These are phyloP conservation scores for Daphne laureola DNA, from an alignment of 441 rosid species.

Conservation along the genomic window DNA sequence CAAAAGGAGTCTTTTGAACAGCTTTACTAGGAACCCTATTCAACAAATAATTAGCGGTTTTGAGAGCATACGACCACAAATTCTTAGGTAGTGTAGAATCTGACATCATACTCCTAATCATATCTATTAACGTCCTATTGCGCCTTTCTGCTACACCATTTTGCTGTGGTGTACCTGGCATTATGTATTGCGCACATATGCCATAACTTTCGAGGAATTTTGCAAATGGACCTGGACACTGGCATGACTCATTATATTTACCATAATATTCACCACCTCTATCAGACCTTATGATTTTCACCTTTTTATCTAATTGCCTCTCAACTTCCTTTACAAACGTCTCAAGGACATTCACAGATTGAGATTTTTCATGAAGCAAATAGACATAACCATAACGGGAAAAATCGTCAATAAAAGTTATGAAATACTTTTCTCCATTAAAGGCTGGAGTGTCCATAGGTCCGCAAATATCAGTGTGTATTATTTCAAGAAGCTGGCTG, in stretches of 20 bases:
- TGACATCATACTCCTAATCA: conserved; percentile 1
- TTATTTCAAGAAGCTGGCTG: conserved; percentile 5
- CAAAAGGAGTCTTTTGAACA: too few relatives aligned
- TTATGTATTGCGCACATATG: neutral
- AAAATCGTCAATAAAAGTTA: conserved; percentile 12
- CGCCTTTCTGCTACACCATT: conserved; percentile 2
- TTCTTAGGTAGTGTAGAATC: neutral
- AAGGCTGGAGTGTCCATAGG: conserved; percentile 5
- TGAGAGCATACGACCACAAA: neutral
- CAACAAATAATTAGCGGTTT: neutral
- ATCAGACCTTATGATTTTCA: conserved; percentile 3
- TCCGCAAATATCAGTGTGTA: conserved; percentile 9
- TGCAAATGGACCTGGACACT: conserved; percentile 4
- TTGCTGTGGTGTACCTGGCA: conserved; percentile 1
- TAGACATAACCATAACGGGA: conserved; percentile 3
- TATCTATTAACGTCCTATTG: conserved; percentile 2
- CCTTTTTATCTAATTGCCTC: conserved; percentile 13
- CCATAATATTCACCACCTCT: conserved; percentile 13
- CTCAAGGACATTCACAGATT: neutral
- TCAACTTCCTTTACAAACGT: conserved; percentile 7
- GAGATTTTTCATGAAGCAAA: conserved; percentile 6
- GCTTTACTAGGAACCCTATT: too few relatives aligned
- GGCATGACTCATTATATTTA: conserved; percentile 5
- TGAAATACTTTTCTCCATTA: conserved; percentile 6
- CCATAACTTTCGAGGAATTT: conserved; percentile 5